phyloP scores from a whole-genome alignment of 768 basidiomycete genomes.

The Calocera cornea region DNA sequence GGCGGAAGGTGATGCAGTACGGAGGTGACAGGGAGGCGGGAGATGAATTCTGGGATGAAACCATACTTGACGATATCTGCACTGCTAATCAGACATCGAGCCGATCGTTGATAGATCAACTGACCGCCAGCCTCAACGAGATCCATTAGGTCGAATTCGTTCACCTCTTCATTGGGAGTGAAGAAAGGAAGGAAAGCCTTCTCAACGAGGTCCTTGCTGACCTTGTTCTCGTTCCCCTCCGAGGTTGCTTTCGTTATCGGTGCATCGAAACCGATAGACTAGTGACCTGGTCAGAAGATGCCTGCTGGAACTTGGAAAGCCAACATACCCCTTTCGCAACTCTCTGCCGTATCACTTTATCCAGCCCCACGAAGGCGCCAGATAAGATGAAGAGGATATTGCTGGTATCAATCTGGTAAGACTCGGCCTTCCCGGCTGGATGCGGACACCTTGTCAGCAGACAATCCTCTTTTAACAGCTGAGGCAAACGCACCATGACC shows the following conservation, averaged over 20 bases:
- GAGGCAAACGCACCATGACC: not conserved
- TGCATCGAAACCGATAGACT: constrained; percentile 85
- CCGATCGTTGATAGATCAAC: constrained; percentile 13
- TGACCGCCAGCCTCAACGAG: constrained; percentile 57
- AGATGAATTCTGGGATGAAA: constrained; percentile 91
- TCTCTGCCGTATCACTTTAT: constrained; percentile 63
- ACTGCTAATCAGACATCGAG: constrained; percentile 16
- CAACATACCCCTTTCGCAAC: constrained; percentile 71
- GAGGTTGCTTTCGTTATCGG: constrained; percentile 25
- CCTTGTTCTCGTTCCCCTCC: constrained; percentile 10
- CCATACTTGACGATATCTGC: constrained; percentile 77
- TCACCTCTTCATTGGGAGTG: constrained; percentile 51
- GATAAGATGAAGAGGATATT: constrained; percentile 92
- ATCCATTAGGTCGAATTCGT: constrained; percentile 41
- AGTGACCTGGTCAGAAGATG: not conserved
- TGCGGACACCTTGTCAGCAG: not conserved
- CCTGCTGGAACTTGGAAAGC: not conserved
- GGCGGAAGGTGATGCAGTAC: constrained; percentile 67
- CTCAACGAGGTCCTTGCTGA: not conserved
- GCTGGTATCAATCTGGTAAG: constrained; percentile 68
- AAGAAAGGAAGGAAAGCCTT: constrained; percentile 50
- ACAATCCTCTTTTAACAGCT: not conserved
- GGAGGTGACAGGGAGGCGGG: constrained; percentile 83
- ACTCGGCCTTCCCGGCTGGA: constrained; percentile 33
- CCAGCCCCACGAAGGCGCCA: constrained; percentile 89